Evolutionary conservation across 148 eudicot species (phyloP), one percentile per base, ranked within the genome.

Genomic region (Chenopodium album): DNA sequence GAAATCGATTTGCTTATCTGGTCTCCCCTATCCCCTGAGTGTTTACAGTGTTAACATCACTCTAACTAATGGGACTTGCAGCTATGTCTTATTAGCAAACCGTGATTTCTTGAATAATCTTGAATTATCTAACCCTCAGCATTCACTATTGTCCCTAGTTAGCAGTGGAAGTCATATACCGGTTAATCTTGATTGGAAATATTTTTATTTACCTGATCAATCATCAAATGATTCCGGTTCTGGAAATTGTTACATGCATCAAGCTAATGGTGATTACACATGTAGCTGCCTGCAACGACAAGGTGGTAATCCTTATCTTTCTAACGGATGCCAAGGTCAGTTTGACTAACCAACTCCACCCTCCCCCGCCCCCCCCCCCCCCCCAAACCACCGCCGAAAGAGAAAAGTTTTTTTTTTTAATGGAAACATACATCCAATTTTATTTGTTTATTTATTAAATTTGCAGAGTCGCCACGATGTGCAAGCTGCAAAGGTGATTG

Each of bases 281-380:
- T 81, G 83, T 65, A 0, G 26, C 52, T 75, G 79, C 46, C 82
- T 75, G 20, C 1, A 13, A 10, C 79, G 75, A 13, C 63, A 75
- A 74, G 66, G 65, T 12, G 79, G 88, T 23, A 79, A 74, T 22
- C 80, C 82, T 65, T 83, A 83, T 83, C 75, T 78, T 37, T 78
- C 82, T 50, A 79, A 65, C 74, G 81, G 81, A 50, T 83, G 82
- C 75, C 78, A 78, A 67, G 16, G 85, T 78, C 73, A 50, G 85
- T 23, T 78, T 31, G 20, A 2, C 54, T 11, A 48, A 56, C 76
- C 64, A 8, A 32, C 52, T 0, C 46, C 10, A 2, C 63, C 17
- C 7, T 4, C 3, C 9, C 63, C 64, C 64, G 2, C 22, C 17
- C 62, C 13, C 62, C 10, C 8, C 64, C 17, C 7, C 22, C 3